Evolutionary conservation across 257 asterid genomes (phyloP).

Genomic region (Coffea eugenioides): DNA sequence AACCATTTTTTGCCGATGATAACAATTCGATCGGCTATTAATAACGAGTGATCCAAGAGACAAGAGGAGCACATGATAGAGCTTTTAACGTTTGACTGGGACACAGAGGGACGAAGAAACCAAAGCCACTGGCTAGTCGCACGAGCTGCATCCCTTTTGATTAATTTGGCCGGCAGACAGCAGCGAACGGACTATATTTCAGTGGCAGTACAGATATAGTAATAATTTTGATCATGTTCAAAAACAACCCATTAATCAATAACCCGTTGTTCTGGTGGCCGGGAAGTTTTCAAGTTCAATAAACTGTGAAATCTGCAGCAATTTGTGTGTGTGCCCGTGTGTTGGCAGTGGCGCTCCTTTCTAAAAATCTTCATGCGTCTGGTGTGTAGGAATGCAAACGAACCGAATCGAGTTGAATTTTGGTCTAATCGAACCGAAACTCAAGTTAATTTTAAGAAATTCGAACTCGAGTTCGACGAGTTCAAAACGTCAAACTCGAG

Average conservation of each 20-base stretch:
- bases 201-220: neutral
- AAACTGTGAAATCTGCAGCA: neutral
- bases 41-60: constrained; percentile 72
- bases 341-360: constrained; percentile 43
- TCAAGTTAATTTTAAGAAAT: no score
- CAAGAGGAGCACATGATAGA: constrained; percentile 52
- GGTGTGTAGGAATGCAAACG: no score
- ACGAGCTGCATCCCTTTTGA: neutral
- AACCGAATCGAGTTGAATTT: no score
- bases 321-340: constrained; percentile 19
- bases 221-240: constrained; percentile 10
- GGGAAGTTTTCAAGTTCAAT: neutral
- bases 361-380: constrained; percentile 45
- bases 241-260: constrained; percentile 8
- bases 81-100: constrained; percentile 53
- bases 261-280: neutral
- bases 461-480: no score
- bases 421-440: no score
- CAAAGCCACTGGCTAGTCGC: constrained; percentile 44
- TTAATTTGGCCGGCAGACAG: neutral
- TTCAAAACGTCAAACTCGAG: no score
- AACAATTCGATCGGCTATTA: neutral
- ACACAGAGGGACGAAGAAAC: constrained; percentile 36
- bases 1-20: neutral
- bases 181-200: neutral